Conservation (phyloP, 2,329 filamentous ascomycete species). For the Hymenoscyphus scutula region DNA sequence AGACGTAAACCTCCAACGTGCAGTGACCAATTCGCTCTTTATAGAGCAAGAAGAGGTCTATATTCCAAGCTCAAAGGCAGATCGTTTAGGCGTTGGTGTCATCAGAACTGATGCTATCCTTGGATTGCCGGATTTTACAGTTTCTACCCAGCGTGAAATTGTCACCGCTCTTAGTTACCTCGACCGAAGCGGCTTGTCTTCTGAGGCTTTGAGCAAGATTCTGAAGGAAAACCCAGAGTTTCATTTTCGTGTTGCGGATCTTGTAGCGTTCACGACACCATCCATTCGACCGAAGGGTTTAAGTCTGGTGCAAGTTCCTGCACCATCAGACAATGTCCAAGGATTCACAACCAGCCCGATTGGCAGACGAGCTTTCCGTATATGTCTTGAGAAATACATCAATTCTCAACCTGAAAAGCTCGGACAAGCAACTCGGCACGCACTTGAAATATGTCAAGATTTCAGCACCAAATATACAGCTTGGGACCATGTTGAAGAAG, state of each 20-base stretch:
- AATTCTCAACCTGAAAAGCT: conserved; percentile 12
- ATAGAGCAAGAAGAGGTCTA: conserved; percentile 26
- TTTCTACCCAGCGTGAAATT: conserved; percentile 22
- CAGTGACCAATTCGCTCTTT: conserved; percentile 12
- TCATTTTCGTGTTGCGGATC: conserved; percentile 23
- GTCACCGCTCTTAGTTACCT: conserved; percentile 22
- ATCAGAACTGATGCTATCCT: conserved; percentile 18
- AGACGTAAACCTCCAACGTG: neutral
- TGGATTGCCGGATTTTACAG: conserved; percentile 20
- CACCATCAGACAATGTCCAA: conserved; percentile 28
- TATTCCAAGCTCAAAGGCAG: conserved; percentile 20
- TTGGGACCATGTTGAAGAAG: conserved; percentile 20
- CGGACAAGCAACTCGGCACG: conserved; percentile 10
- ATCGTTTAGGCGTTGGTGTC: conserved; percentile 26
- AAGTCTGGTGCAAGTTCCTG: conserved; percentile 26
- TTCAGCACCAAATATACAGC: conserved; percentile 18
- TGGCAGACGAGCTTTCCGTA: conserved; percentile 23
- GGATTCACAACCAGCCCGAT: conserved; percentile 23
- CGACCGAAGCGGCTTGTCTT: conserved; percentile 19
- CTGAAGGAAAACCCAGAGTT: conserved; percentile 21
- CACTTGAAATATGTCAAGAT: conserved; percentile 17
- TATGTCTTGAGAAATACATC: conserved; percentile 21
- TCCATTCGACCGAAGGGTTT: conserved; percentile 17
- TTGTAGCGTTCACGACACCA: conserved; percentile 23
- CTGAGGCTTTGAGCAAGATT: conserved; percentile 14